phyloP scores from a whole-genome alignment of 192 early-diverging fungal genomes.

The Glomus cerebriforme region DNA sequence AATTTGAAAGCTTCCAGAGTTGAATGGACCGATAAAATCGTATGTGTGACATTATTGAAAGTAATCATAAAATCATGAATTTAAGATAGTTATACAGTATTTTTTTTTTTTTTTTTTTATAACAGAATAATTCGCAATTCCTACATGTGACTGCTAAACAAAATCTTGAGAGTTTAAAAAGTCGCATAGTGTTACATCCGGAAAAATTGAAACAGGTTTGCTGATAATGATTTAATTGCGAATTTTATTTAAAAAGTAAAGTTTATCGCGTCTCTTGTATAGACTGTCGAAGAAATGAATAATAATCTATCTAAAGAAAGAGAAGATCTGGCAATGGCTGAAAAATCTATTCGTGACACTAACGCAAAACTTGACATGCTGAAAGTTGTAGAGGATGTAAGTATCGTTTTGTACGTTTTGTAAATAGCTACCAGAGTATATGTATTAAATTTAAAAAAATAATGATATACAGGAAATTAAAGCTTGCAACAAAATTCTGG shows the following conservation, averaged over 20 bases:
- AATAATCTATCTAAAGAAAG: conserved; percentile 1
- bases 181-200: conserved; percentile 16
- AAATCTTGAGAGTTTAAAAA: conserved; percentile 5
- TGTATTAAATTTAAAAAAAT: neutral
- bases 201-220: conserved; percentile 23
- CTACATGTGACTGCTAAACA: neutral
- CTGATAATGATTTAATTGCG: neutral
- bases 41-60: neutral
- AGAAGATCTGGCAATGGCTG: neutral
- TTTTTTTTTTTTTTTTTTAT: neutral
- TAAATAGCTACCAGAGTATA: no score
- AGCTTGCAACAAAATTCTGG: conserved; percentile 5
- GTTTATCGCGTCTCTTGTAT: neutral
- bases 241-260: neutral
- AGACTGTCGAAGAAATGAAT: conserved; percentile 24
- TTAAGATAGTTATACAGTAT: no score
- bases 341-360: conserved; percentile 6
- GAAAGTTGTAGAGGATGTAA: conserved; percentile 1
- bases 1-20: neutral
- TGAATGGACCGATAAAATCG: neutral
- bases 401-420: neutral
- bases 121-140: conserved; percentile 19
- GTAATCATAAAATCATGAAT: neutral
- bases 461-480: conserved; percentile 2
- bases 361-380: neutral